A percentile compares a stretch with the other conserved stretches of the same genome.
Evolutionary conservation across 1,139 yeast genomes (phyloP).

Genomic region (Meyerozyma carpophila): DNA sequence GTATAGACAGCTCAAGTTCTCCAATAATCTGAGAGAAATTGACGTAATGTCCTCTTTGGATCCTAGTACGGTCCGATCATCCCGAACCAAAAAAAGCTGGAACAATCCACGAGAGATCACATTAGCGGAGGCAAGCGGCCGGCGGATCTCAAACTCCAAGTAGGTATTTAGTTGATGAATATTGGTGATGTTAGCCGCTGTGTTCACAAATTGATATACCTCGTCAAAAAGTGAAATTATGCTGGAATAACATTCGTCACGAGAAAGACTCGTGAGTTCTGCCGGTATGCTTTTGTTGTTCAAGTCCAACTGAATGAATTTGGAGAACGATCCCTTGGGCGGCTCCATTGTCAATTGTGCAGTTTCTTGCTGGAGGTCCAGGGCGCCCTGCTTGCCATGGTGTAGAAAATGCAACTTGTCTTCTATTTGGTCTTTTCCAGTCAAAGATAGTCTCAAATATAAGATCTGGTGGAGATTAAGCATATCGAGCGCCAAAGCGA

Average conservation of each 20-base stretch:
- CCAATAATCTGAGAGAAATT: conserved; percentile 17
- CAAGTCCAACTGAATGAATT: conserved; percentile 49
- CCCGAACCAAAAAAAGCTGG: conserved; percentile 56
- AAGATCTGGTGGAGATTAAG: not conserved
- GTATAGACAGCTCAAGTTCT: conserved; percentile 21
- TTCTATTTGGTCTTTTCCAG: not conserved
- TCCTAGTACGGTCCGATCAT: conserved; percentile 50
- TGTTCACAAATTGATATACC: conserved; percentile 17
- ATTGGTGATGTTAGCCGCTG: conserved; percentile 19
- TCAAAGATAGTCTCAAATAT: not conserved
- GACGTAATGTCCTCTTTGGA: conserved; percentile 13
- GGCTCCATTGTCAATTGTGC: conserved; percentile 2
- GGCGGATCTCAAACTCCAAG: conserved; percentile 27
- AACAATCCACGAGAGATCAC: conserved; percentile 58
- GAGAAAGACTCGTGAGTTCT: conserved; percentile 23
- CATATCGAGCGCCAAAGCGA: not conserved
- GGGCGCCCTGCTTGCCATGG: not conserved
- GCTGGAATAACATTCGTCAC: conserved; percentile 22
- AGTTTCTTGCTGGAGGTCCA: not conserved
- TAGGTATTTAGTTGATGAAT: conserved; percentile 31
- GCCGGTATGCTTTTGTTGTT: conserved; percentile 59
- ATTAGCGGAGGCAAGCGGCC: conserved; percentile 24
- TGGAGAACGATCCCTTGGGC: conserved; percentile 33
- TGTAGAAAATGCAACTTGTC: not conserved
- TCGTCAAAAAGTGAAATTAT: conserved; percentile 33